Conservation (phyloP, 805 yeast genomes). For the Ogataea methanolica region DNA sequence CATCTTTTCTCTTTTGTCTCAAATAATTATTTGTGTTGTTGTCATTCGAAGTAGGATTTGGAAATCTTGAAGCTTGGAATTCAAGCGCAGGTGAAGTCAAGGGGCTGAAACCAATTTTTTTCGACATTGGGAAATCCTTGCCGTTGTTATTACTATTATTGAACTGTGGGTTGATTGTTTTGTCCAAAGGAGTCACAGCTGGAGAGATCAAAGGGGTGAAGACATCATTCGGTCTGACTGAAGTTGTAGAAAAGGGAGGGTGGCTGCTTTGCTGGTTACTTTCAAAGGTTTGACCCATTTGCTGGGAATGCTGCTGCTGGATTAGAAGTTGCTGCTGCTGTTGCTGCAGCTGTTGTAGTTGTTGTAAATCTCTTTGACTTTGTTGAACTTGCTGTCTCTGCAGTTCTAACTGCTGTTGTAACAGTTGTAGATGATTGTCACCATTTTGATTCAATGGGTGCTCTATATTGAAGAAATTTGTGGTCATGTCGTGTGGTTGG, state of each 20-base stretch:
- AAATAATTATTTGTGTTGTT: conserved; percentile 11
- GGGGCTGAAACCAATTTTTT: conserved; percentile 36
- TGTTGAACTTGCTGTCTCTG: conserved; percentile 2
- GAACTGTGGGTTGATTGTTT: conserved; percentile 10
- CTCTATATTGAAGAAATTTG: not conserved
- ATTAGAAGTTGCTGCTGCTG: conserved; percentile 1
- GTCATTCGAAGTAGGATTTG: conserved; percentile 4
- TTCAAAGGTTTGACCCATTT: not conserved
- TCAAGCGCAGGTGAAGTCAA: conserved; percentile 67
- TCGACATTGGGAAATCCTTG: not conserved
- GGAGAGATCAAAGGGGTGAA: conserved; percentile 80
- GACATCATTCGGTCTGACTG: conserved; percentile 51
- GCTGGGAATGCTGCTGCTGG: conserved; percentile 3
- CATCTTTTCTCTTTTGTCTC: conserved; percentile 29
- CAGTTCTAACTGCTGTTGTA: conserved; percentile 1
- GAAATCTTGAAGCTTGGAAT: conserved; percentile 33
- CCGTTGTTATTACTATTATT: no score
- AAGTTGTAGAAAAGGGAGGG: not conserved
- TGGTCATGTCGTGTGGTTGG: not conserved
- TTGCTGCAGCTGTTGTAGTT: conserved; percentile 14
- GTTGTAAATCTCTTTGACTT: conserved; percentile 9
- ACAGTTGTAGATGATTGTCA: not conserved
- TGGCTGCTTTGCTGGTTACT: not conserved
- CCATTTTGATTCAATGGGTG: conserved; percentile 1
- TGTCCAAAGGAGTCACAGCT: conserved; percentile 61